A percentile compares a stretch with the other conserved stretches of the same genome.
Evolutionary conservation across 345 rosid species (phyloP).

Genomic region (Gossypium arboreum): DNA sequence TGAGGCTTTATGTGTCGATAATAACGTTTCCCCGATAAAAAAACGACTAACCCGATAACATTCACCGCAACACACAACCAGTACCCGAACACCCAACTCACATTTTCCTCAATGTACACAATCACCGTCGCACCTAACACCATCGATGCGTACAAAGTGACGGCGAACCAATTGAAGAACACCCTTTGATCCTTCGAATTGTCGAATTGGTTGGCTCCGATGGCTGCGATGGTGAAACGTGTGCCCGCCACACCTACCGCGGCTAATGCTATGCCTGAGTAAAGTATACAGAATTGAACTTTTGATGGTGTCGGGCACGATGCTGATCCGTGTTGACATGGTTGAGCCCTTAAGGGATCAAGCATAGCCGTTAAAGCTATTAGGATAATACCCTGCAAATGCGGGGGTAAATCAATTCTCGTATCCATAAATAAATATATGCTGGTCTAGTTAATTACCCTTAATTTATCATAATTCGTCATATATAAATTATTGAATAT

Average conservation of each 20-base stretch:
- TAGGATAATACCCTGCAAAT: slow-evolving; percentile 37
- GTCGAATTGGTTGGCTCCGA: slow-evolving; percentile 48
- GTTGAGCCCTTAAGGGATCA: slow-evolving; percentile 33
- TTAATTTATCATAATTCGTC: no score
- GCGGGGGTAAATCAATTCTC: neutral
- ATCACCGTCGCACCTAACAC: slow-evolving; percentile 27
- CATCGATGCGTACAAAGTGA: slow-evolving; percentile 20
- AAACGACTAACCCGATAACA: slow-evolving; percentile 27
- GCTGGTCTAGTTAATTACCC: no score
- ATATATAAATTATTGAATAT: no score
- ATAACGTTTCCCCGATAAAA: slow-evolving; percentile 35
- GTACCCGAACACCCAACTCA: slow-evolving; percentile 50
- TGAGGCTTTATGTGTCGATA: slow-evolving; percentile 32
- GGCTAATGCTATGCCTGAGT: slow-evolving; percentile 32
- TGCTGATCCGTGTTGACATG: slow-evolving; percentile 27
- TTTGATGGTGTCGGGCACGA: slow-evolving; percentile 33
- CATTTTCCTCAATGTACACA: slow-evolving; percentile 42
- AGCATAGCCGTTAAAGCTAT: slow-evolving; percentile 33
- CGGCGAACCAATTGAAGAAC: slow-evolving; percentile 54
- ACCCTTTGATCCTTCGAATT: slow-evolving; percentile 29
- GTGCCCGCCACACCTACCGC: slow-evolving; percentile 33
- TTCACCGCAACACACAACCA: slow-evolving; percentile 33
- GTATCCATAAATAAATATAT: no score
- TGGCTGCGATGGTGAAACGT: slow-evolving; percentile 30
- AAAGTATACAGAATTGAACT: slow-evolving; percentile 37